Evolutionary conservation across 768 basidiomycete species (phyloP).

Genomic region (Lactarius sanguifluus): DNA sequence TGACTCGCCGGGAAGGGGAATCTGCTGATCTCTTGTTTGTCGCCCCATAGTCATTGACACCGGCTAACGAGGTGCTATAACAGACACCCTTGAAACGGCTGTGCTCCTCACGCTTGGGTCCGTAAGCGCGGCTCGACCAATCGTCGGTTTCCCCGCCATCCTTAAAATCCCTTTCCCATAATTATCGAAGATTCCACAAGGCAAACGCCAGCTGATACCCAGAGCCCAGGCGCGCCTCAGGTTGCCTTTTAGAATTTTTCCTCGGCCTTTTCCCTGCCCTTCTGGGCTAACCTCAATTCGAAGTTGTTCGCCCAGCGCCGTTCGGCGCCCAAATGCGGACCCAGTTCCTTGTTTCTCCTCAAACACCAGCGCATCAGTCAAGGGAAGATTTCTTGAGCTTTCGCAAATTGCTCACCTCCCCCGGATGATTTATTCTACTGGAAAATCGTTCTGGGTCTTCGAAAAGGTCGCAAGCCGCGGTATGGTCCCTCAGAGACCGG

Average conservation of each 20-base stretch:
- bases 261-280: constrained; percentile 29
- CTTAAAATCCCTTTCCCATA: constrained; percentile 30
- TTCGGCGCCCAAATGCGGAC: constrained; percentile 29
- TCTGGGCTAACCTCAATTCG: constrained; percentile 31
- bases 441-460: neutral
- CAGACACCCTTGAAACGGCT: constrained; percentile 31
- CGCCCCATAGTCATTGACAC: constrained; percentile 31
- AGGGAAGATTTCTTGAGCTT: constrained; percentile 13
- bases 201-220: constrained; percentile 28
- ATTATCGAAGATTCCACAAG: constrained; percentile 31
- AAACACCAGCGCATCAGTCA: constrained; percentile 22
- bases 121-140: constrained; percentile 30
- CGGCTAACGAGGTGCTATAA: constrained; percentile 30
- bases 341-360: constrained; percentile 26
- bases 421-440: constrained; percentile 5
- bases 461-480: neutral
- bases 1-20: constrained; percentile 27
- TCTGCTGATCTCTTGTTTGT: constrained; percentile 30
- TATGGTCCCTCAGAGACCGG: neutral
- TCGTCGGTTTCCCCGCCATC: constrained; percentile 29
- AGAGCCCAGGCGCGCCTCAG: constrained; percentile 27
- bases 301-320: constrained; percentile 25
- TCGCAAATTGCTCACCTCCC: constrained; percentile 24
- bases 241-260: constrained; percentile 31
- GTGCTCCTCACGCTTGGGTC: constrained; percentile 29